Base-by-base conservation (phyloP, 2,329 filamentous ascomycete species). In the Fusarium sp. region DNA sequence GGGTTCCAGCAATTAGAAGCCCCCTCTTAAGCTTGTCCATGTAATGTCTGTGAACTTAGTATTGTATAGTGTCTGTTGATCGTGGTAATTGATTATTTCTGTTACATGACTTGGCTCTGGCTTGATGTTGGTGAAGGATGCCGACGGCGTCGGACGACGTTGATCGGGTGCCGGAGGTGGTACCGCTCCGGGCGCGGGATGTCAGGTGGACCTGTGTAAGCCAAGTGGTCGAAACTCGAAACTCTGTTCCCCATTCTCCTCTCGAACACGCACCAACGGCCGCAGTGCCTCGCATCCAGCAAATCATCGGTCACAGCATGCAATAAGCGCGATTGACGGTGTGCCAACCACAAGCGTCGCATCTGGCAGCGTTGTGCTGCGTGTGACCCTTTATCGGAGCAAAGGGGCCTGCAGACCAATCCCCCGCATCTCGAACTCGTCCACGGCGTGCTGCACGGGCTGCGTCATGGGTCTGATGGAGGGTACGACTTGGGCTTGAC, bases 1-100 rank as follows among this genome's bases (percentile, higher is more conserved):
- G 46, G 58, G 61, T 68, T 60, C 31, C 48, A 50, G 53, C 54
- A 60, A 52, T 54, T 47, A 57, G 41, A 66, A 30, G 52, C 55
- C 66, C 50, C 36, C 59, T 46, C 66, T 66, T 34, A 57, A 53
- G 55, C 71, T 56, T 72, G 72, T 71, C 62, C 68, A 62, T 65
- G 70, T 74, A 74, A 73, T 74, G 68, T 66, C 51, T 74, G 64
- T 71, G 59, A 73, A 73, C 60, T 63, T 62, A 59, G 62, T 74
- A 74, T 56, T 71, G 65, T 73, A 58, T 71, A 73, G 68, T 70
- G 59, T 72, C 48, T 54, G 43, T 63, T 65, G 47, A 68, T 60
- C 50, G 28, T 56, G 37, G 47, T 50, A 54, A 67, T 72, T 62
- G 50, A 47, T 41, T 41, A 27, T 31, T 36, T 57, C 18, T 36